Evolutionary conservation across 2,329 filamentous ascomycete species (phyloP).

Genomic region (Trichoderma atrobrunneum): DNA sequence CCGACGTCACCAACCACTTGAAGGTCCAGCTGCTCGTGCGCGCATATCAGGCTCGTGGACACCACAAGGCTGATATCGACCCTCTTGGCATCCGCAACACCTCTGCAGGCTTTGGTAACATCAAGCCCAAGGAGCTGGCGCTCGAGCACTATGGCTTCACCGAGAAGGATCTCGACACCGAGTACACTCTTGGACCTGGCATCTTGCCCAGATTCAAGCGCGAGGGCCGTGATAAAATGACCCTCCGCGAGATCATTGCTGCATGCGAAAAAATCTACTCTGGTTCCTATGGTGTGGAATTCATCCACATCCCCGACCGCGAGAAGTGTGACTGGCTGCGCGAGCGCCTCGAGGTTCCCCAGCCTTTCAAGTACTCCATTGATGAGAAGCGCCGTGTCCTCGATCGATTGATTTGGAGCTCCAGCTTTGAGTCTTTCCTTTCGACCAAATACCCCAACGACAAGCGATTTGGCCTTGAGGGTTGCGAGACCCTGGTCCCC

Average conservation of each 20-base stretch:
- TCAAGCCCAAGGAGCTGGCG: slow-evolving; percentile 86
- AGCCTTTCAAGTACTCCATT: slow-evolving; percentile 94
- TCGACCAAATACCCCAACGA: slow-evolving; percentile 99
- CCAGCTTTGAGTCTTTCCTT: slow-evolving; percentile 93
- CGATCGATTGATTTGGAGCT: slow-evolving; percentile 97
- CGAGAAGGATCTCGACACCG: slow-evolving; percentile 87
- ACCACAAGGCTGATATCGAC: slow-evolving; percentile 98
- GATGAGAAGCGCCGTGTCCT: slow-evolving; percentile 98
- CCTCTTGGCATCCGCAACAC: slow-evolving; percentile 84
- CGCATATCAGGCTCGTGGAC: slow-evolving; percentile 95
- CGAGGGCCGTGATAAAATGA: slow-evolving; percentile 91
- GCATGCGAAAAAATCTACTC: slow-evolving; percentile 96
- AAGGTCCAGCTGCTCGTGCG: slow-evolving; percentile 97
- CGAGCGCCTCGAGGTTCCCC: slow-evolving; percentile 88
- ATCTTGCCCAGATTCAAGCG: slow-evolving; percentile 93
- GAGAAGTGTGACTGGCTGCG: slow-evolving; percentile 98
- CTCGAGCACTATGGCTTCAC: slow-evolving; percentile 94
- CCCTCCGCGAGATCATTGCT: slow-evolving; percentile 85
- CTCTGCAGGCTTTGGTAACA: slow-evolving; percentile 75
- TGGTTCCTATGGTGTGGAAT: slow-evolving; percentile 95
- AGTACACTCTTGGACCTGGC: slow-evolving; percentile 89
- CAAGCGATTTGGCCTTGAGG: slow-evolving; percentile 98
- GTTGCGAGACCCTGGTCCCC: slow-evolving; percentile 92
- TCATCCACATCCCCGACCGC: slow-evolving; percentile 97
- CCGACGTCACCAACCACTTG: slow-evolving; percentile 90